These are phyloP conservation scores for Fusarium xyrophilum DNA, from an alignment of 2,329 filamentous ascomycete genomes.

Conservation along the genomic window DNA sequence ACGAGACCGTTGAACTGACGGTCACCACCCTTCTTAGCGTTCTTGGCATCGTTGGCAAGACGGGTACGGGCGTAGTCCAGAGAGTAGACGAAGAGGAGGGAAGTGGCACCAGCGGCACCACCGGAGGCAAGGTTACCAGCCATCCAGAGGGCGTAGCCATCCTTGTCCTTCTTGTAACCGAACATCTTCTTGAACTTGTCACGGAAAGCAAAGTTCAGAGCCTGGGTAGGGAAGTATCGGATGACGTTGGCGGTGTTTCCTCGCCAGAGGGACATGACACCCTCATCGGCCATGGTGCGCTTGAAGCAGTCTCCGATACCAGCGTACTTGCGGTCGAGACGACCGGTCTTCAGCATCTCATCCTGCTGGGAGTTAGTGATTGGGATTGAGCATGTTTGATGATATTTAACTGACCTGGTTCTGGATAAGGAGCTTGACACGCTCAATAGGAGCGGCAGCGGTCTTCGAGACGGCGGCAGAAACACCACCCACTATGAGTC, in stretches of 20 bases:
- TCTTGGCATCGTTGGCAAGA: constrained; percentile 99
- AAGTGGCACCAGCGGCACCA: constrained; percentile 99
- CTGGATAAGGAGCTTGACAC: constrained; percentile 99
- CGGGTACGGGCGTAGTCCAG: constrained; percentile 99
- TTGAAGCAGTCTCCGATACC: constrained; percentile 96
- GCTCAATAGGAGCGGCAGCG: constrained; percentile 99
- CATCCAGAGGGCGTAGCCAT: constrained; percentile 99
- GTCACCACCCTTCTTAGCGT: constrained; percentile 93
- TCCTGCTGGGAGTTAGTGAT: constrained; percentile 67
- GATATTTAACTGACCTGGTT: constrained; percentile 81
- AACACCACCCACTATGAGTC: constrained; percentile 90
- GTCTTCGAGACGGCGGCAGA: constrained; percentile 99
- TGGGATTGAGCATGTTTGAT: not conserved
- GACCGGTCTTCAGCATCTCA: constrained; percentile 99
- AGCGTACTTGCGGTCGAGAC: constrained; percentile 96
- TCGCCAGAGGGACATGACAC: constrained; percentile 95
- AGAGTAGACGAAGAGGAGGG: constrained; percentile 99
- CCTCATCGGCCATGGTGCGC: constrained; percentile 88
- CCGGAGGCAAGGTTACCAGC: constrained; percentile 98
- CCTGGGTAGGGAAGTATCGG: constrained; percentile 99
- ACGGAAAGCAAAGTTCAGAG: constrained; percentile 99
- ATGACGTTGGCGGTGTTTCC: constrained; percentile 99
- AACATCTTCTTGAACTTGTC: constrained; percentile 99
- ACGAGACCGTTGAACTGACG: constrained; percentile 99
- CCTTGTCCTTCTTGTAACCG: constrained; percentile 99